Conservation (phyloP, 1,139 yeast genomes). For the Yamadazyma conglobata region DNA sequence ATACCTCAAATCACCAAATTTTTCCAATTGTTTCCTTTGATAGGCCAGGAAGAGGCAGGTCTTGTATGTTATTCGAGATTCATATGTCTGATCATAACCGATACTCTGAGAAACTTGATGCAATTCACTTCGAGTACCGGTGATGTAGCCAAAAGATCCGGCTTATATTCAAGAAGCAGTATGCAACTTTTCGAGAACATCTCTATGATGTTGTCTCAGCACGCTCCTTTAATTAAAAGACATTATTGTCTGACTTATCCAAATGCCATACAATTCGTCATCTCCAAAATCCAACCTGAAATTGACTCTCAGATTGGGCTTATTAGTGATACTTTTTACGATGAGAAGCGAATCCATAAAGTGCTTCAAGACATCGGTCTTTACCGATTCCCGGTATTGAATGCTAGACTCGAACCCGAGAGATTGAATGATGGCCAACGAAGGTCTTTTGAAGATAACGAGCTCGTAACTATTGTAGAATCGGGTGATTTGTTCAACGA, state of each 20-base stretch:
- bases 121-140: conserved; percentile 25
- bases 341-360: conserved; percentile 58
- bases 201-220: conserved; percentile 82
- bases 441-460: conserved; percentile 21
- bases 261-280: conserved; percentile 61
- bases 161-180: conserved; percentile 64
- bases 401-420: conserved; percentile 18
- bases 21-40: conserved; percentile 84
- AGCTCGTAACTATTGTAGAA: conserved; percentile 37
- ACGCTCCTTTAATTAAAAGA: conserved; percentile 69
- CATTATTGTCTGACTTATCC: conserved; percentile 58
- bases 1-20: conserved; percentile 70
- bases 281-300: conserved; percentile 75
- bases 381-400: conserved; percentile 51
- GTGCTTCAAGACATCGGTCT: conserved; percentile 53
- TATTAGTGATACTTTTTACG: conserved; percentile 83
- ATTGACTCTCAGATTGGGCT: conserved; percentile 89
- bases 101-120: conserved; percentile 66
- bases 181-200: conserved; percentile 80
- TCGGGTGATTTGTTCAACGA: conserved; percentile 63
- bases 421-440: conserved; percentile 12
- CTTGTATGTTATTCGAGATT: conserved; percentile 78
- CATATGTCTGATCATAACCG: conserved; percentile 79
- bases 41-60: conserved; percentile 71
- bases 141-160: conserved; percentile 31